phyloP scores from a whole-genome alignment of 306 rosid genomes.

The Trifolium pratense region DNA sequence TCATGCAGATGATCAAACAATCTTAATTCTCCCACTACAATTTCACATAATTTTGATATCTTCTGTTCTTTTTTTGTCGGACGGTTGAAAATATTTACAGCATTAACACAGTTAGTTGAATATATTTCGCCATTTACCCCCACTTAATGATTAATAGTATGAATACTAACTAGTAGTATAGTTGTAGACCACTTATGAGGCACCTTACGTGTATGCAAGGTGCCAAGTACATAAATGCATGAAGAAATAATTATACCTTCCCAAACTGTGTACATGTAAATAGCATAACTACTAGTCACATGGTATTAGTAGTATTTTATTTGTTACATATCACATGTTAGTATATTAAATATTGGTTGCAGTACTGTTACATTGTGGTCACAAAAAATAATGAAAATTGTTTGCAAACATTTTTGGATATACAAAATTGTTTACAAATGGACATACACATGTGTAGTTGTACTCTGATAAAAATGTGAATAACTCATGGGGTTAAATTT shows the following conservation, averaged over 20 bases:
- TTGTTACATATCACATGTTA: constrained; percentile 1
- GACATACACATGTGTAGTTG: background rate
- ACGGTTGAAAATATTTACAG: too few relatives aligned
- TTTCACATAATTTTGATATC: too few relatives aligned
- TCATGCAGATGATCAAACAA: too few relatives aligned
- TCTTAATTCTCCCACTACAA: too few relatives aligned
- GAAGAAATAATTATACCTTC: background rate
- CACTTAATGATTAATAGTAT: background rate
- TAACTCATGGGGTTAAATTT: background rate
- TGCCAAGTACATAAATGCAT: background rate
- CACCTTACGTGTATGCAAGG: constrained; percentile 3
- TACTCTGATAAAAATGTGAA: background rate
- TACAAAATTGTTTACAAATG: background rate
- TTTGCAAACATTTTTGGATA: too few relatives aligned
- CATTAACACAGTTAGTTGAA: too few relatives aligned
- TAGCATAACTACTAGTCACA: background rate
- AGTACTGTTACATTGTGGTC: background rate
- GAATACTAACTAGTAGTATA: background rate
- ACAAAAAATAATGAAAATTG: background rate
- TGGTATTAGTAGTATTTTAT: background rate
- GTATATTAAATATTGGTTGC: background rate
- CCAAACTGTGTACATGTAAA: background rate
- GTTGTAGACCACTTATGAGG: too few relatives aligned
- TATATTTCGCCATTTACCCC: constrained; percentile 2
- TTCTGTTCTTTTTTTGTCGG: too few relatives aligned